Conservation (phyloP, 495 filamentous ascomycete species). For the Penicillium diatomitis region DNA sequence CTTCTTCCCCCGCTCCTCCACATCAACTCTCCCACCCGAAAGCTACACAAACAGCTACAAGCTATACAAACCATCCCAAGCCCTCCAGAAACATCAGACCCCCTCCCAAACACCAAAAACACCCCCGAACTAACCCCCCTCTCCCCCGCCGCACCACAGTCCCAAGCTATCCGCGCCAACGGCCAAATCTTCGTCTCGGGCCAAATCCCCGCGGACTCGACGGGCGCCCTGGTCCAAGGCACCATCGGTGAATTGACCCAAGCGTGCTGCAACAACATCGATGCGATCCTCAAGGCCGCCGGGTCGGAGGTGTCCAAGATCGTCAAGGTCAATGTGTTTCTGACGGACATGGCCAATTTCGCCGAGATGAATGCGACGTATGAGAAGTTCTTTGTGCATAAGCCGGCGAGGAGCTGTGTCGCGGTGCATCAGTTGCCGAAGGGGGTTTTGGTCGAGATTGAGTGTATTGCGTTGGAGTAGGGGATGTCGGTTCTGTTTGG, state of each 20-base stretch:
- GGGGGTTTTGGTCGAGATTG: constrained; percentile 86
- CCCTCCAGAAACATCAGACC: background rate
- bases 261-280: constrained; percentile 67
- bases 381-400: constrained; percentile 76
- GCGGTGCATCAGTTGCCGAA: constrained; percentile 86
- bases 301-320: constrained; percentile 64
- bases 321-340: constrained; percentile 70
- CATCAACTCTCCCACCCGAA: background rate
- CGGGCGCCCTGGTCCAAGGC: constrained; percentile 66
- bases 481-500: background rate
- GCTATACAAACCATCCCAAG: background rate
- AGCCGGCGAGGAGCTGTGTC: constrained; percentile 88
- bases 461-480: constrained; percentile 62
- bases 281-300: constrained; percentile 68
- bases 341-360: constrained; percentile 80
- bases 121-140: constrained; percentile 3
- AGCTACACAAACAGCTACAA: background rate
- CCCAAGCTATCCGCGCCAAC: constrained; percentile 81
- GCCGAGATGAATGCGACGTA: constrained; percentile 82
- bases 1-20: too few relatives aligned
- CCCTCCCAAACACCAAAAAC: background rate
- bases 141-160: constrained; percentile 41
- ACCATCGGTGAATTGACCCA: constrained; percentile 69
- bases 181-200: constrained; percentile 85
- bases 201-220: constrained; percentile 73